Conservation (phyloP, 2,329 filamentous ascomycete species). For the Aspergillus caelatus region DNA sequence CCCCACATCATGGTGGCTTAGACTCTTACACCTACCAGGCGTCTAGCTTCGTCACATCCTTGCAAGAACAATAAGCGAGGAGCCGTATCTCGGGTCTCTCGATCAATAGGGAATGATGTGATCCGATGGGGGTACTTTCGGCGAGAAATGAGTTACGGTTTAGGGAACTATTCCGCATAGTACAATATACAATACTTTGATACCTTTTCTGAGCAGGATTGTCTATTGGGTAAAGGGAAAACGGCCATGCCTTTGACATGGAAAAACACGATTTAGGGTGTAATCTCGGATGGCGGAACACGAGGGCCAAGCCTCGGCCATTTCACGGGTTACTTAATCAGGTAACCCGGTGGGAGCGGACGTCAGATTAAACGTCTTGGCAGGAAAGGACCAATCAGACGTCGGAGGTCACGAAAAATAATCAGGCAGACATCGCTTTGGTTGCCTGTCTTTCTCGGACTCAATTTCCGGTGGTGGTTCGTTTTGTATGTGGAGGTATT, state of each 20-base stretch:
- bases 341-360: neutral
- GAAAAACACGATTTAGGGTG: neutral
- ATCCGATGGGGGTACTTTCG: neutral
- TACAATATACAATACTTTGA: neutral
- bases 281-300: neutral
- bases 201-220: neutral
- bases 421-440: neutral
- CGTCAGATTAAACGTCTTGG: neutral
- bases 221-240: neutral
- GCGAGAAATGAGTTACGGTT: neutral
- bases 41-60: neutral
- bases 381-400: too few species aligned
- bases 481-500: too few species aligned
- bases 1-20: neutral
- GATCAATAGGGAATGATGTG: neutral
- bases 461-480: too few species aligned
- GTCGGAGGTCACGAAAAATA: neutral
- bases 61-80: neutral
- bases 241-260: neutral
- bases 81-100: neutral
- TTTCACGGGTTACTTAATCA: neutral
- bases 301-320: neutral
- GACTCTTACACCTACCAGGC: neutral
- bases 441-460: too few species aligned
- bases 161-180: neutral